phyloP scores from a whole-genome alignment of 1,139 yeast species.

The Ogataea hybrid region DNA sequence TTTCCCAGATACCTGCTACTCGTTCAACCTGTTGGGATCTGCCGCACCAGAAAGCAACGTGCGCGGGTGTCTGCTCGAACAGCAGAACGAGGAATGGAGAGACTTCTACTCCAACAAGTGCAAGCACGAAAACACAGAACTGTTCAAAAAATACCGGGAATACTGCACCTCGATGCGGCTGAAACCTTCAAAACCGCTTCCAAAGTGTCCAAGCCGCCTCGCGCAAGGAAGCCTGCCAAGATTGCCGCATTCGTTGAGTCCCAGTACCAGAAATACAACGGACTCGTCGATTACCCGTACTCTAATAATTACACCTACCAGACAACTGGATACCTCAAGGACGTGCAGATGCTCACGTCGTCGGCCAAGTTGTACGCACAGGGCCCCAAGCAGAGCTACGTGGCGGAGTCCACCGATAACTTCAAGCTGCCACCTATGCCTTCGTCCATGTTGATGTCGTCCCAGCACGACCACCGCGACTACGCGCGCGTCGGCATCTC shows the following conservation, averaged over 20 bases:
- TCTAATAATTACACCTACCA: constrained; percentile 53
- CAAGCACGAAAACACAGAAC: constrained; percentile 28
- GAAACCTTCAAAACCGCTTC: constrained; percentile 6
- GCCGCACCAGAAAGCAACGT: constrained; percentile 26
- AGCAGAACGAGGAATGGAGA: constrained; percentile 33
- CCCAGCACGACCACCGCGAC: constrained; percentile 22
- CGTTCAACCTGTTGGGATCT: constrained; percentile 36
- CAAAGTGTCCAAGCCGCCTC: constrained; percentile 11
- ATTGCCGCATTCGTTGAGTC: constrained; percentile 24
- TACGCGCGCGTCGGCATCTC: constrained; percentile 12
- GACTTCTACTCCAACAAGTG: constrained; percentile 28
- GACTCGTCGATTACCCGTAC: constrained; percentile 48
- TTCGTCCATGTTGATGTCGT: constrained; percentile 18
- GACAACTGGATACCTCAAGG: constrained; percentile 26
- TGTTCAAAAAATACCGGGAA: constrained; percentile 28
- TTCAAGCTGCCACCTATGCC: constrained; percentile 12
- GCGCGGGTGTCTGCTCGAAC: constrained; percentile 22
- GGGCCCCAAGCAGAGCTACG: constrained; percentile 12
- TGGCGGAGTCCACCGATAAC: constrained; percentile 7
- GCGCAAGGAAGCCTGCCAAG: constrained; percentile 14
- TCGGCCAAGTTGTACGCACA: constrained; percentile 18
- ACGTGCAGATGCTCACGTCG: constrained; percentile 25
- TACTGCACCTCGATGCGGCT: constrained; percentile 21
- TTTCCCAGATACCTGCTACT: constrained; percentile 43
- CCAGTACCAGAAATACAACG: constrained; percentile 22